Percentiles rank a stretch among this genome's conserved stretches.
Conservation (phyloP, 768 basidiomycete species). For the Dictyophora rubrovolvata region DNA sequence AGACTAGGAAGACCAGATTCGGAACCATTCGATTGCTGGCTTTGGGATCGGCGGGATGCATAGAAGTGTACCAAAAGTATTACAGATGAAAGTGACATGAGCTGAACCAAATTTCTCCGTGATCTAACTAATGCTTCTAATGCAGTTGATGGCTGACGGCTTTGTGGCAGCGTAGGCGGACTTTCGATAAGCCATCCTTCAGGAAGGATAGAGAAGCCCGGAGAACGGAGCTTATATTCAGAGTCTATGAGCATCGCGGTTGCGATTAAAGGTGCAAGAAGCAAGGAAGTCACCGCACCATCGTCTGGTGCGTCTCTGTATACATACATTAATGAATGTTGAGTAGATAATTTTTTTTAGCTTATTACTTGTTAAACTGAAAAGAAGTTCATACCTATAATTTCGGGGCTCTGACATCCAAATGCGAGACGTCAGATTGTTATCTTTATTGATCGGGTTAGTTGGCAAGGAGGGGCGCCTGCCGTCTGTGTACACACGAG, state of each 20-base stretch:
- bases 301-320: conserved; percentile 72
- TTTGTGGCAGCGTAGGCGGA: conserved; percentile 44
- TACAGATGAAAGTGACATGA: conserved; percentile 71
- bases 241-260: conserved; percentile 53
- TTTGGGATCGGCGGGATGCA: conserved; percentile 53
- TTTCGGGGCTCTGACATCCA: conserved; percentile 92
- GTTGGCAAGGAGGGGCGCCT: conserved; percentile 26
- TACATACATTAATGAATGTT: conserved; percentile 8
- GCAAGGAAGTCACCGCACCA: conserved; percentile 72
- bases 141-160: conserved; percentile 32
- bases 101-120: conserved; percentile 66
- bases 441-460: conserved; percentile 29
- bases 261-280: conserved; percentile 77
- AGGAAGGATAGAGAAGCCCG: conserved; percentile 32
- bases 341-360: conserved; percentile 6
- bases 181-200: conserved; percentile 70
- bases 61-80: conserved; percentile 72
- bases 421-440: conserved; percentile 51
- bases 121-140: conserved; percentile 51
- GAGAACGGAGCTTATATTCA: conserved; percentile 19
- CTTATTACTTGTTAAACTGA: conserved; percentile 10
- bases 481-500: conserved; percentile 29
- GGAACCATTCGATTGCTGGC: conserved; percentile 12
- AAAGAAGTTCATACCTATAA: conserved; percentile 43
- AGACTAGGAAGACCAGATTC: conserved; percentile 5